Evolutionary conservation across 768 basidiomycete species (phyloP).

Genomic region (Calocybe indica): DNA sequence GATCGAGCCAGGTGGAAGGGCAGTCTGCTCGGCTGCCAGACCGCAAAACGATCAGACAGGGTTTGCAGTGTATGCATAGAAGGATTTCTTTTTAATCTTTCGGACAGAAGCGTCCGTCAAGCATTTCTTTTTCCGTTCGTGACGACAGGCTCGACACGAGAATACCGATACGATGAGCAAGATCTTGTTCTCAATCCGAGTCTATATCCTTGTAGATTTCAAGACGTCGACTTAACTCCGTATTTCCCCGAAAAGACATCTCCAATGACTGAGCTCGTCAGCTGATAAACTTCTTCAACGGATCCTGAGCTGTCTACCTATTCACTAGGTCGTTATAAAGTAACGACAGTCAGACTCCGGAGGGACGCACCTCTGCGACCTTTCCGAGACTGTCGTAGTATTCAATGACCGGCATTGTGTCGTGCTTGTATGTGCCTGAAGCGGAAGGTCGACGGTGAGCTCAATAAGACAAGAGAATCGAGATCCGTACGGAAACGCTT

Average conservation of each 20-base stretch:
- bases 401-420: constrained; percentile 91
- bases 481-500: constrained; percentile 82
- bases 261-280: constrained; percentile 45
- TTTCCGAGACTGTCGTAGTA: constrained; percentile 64
- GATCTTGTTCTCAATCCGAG: constrained; percentile 1
- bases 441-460: background rate
- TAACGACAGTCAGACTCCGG: background rate
- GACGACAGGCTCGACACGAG: too few relatives aligned
- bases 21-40: constrained; percentile 38
- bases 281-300: constrained; percentile 53
- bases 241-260: constrained; percentile 16
- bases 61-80: constrained; percentile 45
- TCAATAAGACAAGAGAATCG: background rate
- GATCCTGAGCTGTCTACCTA: constrained; percentile 67
- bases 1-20: constrained; percentile 58
- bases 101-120: background rate
- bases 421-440: constrained; percentile 75
- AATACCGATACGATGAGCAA: background rate
- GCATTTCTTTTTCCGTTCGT: background rate
- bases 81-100: background rate
- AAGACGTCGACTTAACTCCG: constrained; percentile 4
- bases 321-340: background rate
- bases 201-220: background rate
- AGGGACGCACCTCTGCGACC: constrained; percentile 65
- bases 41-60: constrained; percentile 23